Evolutionary conservation across 108 stramenopile genomes (phyloP), one percentile per base, ranked within the genome.

Genomic region (Aureococcus anophagefferens): DNA sequence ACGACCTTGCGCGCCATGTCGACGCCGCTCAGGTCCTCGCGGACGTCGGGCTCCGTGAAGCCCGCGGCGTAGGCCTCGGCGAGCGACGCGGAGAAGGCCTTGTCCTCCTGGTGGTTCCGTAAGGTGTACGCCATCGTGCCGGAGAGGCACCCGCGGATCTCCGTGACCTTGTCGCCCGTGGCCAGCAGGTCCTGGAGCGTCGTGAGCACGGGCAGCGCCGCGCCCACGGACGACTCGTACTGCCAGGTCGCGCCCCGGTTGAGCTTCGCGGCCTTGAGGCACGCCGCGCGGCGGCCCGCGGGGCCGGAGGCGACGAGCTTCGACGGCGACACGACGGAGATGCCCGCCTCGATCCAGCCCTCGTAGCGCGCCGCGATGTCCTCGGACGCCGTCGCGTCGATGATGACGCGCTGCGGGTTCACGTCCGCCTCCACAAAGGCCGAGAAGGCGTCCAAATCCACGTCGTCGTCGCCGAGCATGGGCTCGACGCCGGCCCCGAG

Each of bases 51-150:
- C 68, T 91, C 86, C 0, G 87, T 75, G 65, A 78, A 86, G 36
- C 83, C 85, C 72, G 81, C 76, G 17, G 82, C 85, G 30, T 84
- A 72, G 18, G 90, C 88, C 29, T 71, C 81, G 21, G 71, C 69
- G 16, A 89, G 83, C 31, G 85, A 88, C 30, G 88, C 85, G 15
- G 84, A 80, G 66, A 89, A 89, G 30, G 86, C 25, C 51, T 25
- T 25, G 68, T 68, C 30, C 16, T 32, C 51, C 31, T 69, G 74
- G 0, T 63, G 70, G 30, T 73, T 64, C 46, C 77, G 72, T 59
- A 92, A 75, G 5, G 90, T 79, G 75, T 87, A 89, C 34, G 85
- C 85, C 77, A 92, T 86, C 13, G 89, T 89, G 34, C 88, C 89
- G 71, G 86, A 86, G 33, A 91, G 73, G 35, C 77, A 86, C 29